These are phyloP conservation scores for Candida glaebosa DNA, from an alignment of 805 yeast species.

Conservation along the genomic window DNA sequence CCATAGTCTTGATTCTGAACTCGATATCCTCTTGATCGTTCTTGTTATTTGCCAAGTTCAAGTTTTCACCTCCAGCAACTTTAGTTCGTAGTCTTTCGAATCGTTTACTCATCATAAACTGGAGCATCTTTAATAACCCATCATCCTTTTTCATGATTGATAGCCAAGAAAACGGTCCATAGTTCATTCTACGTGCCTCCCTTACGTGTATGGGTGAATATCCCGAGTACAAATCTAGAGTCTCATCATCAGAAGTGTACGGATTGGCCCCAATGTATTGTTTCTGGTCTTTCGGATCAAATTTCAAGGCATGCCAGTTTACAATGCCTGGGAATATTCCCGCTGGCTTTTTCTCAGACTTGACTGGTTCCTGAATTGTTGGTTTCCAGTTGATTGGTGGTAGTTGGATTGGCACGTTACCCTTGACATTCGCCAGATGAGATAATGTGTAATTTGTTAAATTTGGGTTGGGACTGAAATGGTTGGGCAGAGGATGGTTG, in stretches of 20 bases:
- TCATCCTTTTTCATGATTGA: conserved; percentile 48
- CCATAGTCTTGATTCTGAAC: conserved; percentile 22
- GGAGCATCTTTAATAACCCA: conserved; percentile 11
- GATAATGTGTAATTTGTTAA: conserved; percentile 1
- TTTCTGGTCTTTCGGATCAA: neutral
- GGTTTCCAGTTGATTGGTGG: conserved; percentile 12
- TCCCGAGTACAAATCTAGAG: conserved; percentile 40
- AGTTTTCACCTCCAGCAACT: conserved; percentile 4
- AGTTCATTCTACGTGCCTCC: conserved; percentile 38
- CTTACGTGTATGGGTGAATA: conserved; percentile 40
- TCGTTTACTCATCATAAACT: conserved; percentile 7
- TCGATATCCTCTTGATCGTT: conserved; percentile 14
- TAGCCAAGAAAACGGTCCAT: conserved; percentile 53
- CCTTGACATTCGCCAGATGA: neutral
- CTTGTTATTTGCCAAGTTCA: neutral
- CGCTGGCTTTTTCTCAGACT: conserved; percentile 1
- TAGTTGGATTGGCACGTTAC: conserved; percentile 6
- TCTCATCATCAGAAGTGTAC: conserved; percentile 24
- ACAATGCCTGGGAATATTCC: conserved; percentile 6
- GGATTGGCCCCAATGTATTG: conserved; percentile 21
- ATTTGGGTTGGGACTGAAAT: neutral
- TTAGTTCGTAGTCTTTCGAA: conserved; percentile 2
- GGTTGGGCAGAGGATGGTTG: neutral
- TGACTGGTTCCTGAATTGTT: neutral
- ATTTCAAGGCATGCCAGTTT: neutral